Base-by-base conservation (phyloP, 192 early-diverging fungal genomes). In the Paraglomus brasilianum region DNA sequence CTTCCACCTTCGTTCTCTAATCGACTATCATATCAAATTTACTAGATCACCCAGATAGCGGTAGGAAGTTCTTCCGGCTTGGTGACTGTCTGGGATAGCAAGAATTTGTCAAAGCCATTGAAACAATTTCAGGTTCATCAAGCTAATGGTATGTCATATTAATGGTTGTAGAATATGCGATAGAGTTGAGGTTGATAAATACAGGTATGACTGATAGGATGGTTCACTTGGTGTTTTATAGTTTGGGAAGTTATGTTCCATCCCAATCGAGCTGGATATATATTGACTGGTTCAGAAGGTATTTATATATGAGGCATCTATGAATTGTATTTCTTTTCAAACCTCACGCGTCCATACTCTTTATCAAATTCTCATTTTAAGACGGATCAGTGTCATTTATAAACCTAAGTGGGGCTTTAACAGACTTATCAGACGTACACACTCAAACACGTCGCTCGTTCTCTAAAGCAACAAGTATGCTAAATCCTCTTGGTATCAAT, bases 41-140 rank as follows among this genome's bases (percentile, higher is more conserved):
- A 50, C 49, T 50, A 2, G 49, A 2, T 21, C 19, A n/a, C 49
- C 49, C n/a, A 39, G 30, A 11, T 57, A 13, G 17, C 1, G 5
- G 55, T 15, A 24, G 55, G 55, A 19, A 72, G 55, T 55, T 41
- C 50, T 52, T 19, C 64, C 22, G 71, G 71, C 9, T 40, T 46
- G 19, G 71, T 72, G 40, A 66, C 71, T 44, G 49, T 72, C 30
- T 72, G 71, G 71, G 71, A 72, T 42, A 36, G 45, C 6, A 46
- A 51, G 19, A 72, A 72, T 57, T 55, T 72, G 47, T 6, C 45
- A 4, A 24, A 50, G 45, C 71, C 58, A 8, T 21, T 19, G 24
- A 57, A 69, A 36, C 22, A 57, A 22, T 13, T 48, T 8, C 40
- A 57, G 4, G 42, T 55, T 36, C 52, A 69, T 69, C 44, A 45